These are phyloP conservation scores for Chrysanthemum makinoi DNA, from an alignment of 129 eudicot genomes.

Conservation along the genomic window DNA sequence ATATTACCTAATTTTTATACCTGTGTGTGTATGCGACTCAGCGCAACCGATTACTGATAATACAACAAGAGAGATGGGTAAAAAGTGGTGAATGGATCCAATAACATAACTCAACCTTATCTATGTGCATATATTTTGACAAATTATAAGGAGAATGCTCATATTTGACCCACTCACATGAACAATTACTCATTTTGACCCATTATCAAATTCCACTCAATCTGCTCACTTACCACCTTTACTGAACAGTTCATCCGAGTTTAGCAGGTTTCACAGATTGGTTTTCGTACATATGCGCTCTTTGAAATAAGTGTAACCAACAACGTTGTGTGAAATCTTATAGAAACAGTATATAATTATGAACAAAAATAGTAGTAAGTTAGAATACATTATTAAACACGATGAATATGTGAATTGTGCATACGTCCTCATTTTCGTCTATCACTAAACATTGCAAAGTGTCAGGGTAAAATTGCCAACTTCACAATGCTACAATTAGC, in stretches of 20 bases:
- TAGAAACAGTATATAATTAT: not conserved
- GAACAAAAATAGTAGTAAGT: not conserved
- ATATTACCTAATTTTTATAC: not conserved
- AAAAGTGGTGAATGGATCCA: too few species aligned
- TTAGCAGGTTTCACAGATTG: not conserved
- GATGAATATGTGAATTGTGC: not conserved
- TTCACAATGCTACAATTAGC: conserved; percentile 4
- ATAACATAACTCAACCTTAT: too few species aligned
- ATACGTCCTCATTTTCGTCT: not conserved
- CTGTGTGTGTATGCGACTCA: not conserved
- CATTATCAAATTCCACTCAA: not conserved
- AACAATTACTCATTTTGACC: not conserved
- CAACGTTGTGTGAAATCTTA: not conserved
- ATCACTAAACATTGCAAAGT: not conserved
- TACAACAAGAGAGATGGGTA: too few species aligned
- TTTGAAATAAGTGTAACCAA: not conserved
- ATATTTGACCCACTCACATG: not conserved
- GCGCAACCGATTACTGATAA: too few species aligned
- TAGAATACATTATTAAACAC: not conserved
- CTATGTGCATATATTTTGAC: not conserved
- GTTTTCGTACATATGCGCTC: not conserved
- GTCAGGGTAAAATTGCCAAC: conserved; percentile 4
- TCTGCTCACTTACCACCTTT: not conserved
- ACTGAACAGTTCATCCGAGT: not conserved
- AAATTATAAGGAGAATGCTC: not conserved